Evolutionary conservation across 305 asterid species (phyloP), one percentile per base, ranked within the genome.

Genomic region (Plantago coronopus): DNA sequence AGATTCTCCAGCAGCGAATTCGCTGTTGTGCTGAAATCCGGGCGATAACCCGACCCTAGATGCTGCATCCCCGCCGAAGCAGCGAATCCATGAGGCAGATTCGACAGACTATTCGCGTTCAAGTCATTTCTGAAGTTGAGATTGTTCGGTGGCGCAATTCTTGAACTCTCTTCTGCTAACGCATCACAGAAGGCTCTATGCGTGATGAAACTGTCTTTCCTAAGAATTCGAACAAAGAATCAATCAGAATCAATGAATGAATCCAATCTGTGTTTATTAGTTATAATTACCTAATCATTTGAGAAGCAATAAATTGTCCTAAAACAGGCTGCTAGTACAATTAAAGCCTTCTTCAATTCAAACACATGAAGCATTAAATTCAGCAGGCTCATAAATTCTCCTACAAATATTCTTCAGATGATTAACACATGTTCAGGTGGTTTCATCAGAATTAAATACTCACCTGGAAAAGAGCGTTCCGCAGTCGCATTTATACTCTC

Each of bases 391-490:
- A n/a, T n/a, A n/a, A n/a, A n/a, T n/a, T n/a, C 67, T 5, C 15
- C 47, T 27, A 67, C 81, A 73, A 72, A 80, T 64, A 74, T 73
- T 76, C 78, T 71, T 8, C 54, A 75, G 57, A 51, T 62, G 63
- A 61, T 66, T 42, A 61, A 31, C 44, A 43, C 37, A 65, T 8
- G 21, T 22, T 55, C 62, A 44, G 25, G 54, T 43, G n/a, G 42
- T 34, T n/a, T n/a, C n/a, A 34, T 27, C 45, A 17, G 22, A 64
- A 43, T 38, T 27, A 51, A 48, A 34, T 69, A 84, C n/a, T n/a
- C n/a, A n/a, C 91, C 91, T 84, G 78, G 91, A 81, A 76, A 84
- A 84, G 27, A 84, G 72, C 12, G 91, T 84, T 19, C 91, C 91
- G 62, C 91, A 84, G 74, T 81, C 90, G 50, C 90, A 83, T 62